Conservation (phyloP, 2,329 filamentous ascomycete species). For the Daldinia sp. region DNA sequence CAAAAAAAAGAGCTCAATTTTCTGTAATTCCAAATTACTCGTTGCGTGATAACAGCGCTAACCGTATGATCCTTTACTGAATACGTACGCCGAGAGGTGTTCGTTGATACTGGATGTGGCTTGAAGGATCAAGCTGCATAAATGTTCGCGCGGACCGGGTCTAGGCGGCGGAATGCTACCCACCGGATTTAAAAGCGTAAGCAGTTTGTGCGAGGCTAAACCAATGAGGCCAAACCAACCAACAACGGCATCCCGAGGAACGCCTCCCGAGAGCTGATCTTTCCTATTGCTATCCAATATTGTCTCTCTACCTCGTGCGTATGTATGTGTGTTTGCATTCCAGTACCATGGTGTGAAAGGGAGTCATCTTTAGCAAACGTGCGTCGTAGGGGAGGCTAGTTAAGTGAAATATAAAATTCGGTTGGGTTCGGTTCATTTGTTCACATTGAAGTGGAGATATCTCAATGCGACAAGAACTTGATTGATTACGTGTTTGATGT, state of each 20-base stretch:
- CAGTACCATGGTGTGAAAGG: background rate
- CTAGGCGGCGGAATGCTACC: background rate
- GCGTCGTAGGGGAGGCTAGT: background rate
- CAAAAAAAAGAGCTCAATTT: background rate
- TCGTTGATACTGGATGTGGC: background rate
- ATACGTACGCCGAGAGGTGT: background rate
- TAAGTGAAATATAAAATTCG: background rate
- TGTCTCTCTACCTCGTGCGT: no score
- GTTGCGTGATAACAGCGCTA: background rate
- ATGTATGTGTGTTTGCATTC: no score
- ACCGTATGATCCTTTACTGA: conserved; percentile 6
- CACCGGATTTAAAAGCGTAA: background rate
- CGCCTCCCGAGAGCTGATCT: background rate
- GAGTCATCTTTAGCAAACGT: background rate
- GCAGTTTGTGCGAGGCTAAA: background rate
- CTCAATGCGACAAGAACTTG: background rate
- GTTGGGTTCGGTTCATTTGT: background rate
- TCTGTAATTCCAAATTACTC: background rate
- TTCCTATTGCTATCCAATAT: background rate
- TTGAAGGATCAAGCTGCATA: conserved; percentile 3
- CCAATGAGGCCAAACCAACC: background rate
- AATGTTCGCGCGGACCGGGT: background rate
- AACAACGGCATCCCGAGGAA: background rate
- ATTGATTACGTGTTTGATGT: background rate
- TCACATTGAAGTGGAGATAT: background rate